Evolutionary conservation across 257 asterid genomes (phyloP).

Genomic region (Jacaranda mimosifolia): DNA sequence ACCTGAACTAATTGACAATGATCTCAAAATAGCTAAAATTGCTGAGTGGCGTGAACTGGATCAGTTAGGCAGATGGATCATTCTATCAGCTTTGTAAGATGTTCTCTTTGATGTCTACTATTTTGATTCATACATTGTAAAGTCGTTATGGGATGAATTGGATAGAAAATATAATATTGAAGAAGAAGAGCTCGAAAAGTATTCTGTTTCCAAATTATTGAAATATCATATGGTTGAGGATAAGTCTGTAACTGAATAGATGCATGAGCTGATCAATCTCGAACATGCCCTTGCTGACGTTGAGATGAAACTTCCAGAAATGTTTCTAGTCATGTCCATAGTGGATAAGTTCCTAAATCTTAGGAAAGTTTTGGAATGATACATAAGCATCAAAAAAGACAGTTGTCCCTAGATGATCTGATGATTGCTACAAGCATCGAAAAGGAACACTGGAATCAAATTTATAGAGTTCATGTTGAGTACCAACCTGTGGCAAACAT

Average conservation of each 20-base stretch:
- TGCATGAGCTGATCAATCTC: not conserved
- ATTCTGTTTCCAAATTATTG: not conserved
- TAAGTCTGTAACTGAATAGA: not conserved
- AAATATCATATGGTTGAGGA: not conserved
- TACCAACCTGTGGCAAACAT: too few species aligned
- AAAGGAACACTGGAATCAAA: too few species aligned
- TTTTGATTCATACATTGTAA: not conserved
- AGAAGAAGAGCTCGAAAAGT: not conserved
- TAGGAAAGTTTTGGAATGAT: not conserved
- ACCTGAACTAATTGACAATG: not conserved
- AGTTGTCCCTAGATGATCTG: too few species aligned
- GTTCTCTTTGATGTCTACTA: not conserved
- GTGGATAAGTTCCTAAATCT: not conserved
- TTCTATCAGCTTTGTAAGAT: not conserved
- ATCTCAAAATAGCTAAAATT: not conserved
- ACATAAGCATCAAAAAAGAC: too few species aligned
- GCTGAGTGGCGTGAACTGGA: not conserved
- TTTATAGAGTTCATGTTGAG: too few species aligned
- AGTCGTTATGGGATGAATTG: not conserved
- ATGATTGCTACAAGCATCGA: too few species aligned
- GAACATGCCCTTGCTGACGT: not conserved
- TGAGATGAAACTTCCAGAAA: not conserved
- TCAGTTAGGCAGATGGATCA: not conserved
- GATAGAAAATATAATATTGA: not conserved
- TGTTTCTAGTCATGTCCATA: not conserved